These are phyloP conservation scores for Fusarium nematophilum DNA, from an alignment of 2,329 filamentous ascomycete genomes.

Conservation along the genomic window DNA sequence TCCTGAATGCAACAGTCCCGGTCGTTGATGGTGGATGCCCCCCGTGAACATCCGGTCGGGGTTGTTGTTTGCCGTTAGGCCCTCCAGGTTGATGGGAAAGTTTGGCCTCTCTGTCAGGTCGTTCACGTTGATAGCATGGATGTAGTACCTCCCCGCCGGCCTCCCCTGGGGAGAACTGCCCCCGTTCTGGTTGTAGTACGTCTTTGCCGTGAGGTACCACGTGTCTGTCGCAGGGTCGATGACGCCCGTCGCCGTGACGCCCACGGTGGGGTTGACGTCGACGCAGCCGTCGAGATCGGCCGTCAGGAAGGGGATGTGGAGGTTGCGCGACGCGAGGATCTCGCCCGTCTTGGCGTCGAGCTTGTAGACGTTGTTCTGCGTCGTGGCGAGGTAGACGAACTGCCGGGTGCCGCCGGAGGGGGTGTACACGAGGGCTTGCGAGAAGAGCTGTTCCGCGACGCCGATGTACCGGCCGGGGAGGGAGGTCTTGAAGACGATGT, in stretches of 20 bases:
- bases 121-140: conserved; percentile 54
- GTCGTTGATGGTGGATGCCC: conserved; percentile 64
- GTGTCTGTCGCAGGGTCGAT: conserved; percentile 59
- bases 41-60: conserved; percentile 61
- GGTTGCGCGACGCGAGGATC: conserved; percentile 59
- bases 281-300: conserved; percentile 60
- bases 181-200: conserved; percentile 50
- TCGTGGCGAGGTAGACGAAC: conserved; percentile 67
- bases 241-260: conserved; percentile 59
- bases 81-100: conserved; percentile 62
- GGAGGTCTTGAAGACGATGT: conserved; percentile 62
- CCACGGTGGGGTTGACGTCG: conserved; percentile 60
- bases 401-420: conserved; percentile 58
- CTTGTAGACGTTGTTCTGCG: conserved; percentile 69
- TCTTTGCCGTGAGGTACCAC: conserved; percentile 58
- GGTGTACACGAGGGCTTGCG: conserved; percentile 63
- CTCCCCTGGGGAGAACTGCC: conserved; percentile 47
- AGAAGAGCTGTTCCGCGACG: conserved; percentile 63
- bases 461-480: conserved; percentile 65
- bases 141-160: conserved; percentile 49
- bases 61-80: conserved; percentile 58
- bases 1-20: conserved; percentile 58
- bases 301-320: conserved; percentile 62
- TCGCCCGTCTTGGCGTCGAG: conserved; percentile 65
- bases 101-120: conserved; percentile 51